Evolutionary conservation across 441 rosid species (phyloP), one percentile per base, ranked within the genome.

Genomic region (Sinapis alba): DNA sequence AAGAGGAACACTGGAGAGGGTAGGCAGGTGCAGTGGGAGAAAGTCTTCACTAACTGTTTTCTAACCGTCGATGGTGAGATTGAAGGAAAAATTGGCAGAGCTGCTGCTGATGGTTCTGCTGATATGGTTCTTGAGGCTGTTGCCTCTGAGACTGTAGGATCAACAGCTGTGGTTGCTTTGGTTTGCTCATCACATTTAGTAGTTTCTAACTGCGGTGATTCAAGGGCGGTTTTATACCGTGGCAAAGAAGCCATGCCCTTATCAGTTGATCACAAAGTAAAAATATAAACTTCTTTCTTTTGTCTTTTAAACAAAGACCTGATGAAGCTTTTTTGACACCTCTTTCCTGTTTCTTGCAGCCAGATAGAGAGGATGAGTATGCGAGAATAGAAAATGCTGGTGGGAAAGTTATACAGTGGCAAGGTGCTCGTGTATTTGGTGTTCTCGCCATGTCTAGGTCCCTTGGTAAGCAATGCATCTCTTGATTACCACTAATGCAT

Each of bases 361-460:
- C 98, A 62, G 87, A 94, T 74, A 86, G 96, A 73, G 96, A 91
- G 74, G 98, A 94, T 81, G 98, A 91, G 74, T 88, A 86, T 84
- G 87, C 92, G 69, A 91, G 98, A 77, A 94, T 94, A 62, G 97
- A 94, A 80, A 93, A 89, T 56, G 93, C 97, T 28, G 98, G 96
- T 68, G 98, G 98, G 63, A 94, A 86, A 84, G 98, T 94, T 78
- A 94, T 94, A 65, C 96, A 90, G 23, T 94, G 97, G 98, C 92
- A 94, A 60, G 97, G 97, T 16, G 94, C 92, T 78, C 96, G 97
- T 59, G 98, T 93, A 43, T 87, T 90, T 68, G 98, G 97, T 4
- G 97, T 94, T 77, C 93, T 94, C 67, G 97, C 97, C 15, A 91
- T 94, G 98, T 94, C 98, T 38, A 91, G 97, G 73, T 91, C 98